These are phyloP conservation scores for Clavariopsis aquatica DNA, from an alignment of 495 filamentous ascomycete species.

Conservation along the genomic window DNA sequence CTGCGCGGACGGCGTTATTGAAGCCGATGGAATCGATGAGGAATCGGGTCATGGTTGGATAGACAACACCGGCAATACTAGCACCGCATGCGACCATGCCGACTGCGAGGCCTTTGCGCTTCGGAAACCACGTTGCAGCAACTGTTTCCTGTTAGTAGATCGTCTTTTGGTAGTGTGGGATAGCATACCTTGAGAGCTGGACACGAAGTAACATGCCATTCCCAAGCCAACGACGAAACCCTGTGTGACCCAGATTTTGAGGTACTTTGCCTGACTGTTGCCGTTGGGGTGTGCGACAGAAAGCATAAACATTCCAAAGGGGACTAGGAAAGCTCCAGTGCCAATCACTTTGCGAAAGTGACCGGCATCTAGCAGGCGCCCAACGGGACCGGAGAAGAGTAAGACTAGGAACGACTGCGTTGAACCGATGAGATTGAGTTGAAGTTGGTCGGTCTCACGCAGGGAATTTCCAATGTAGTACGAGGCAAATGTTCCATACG, in stretches of 20 bases:
- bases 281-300: conserved; percentile 37
- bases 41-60: conserved; percentile 45
- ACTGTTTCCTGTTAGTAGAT: conserved; percentile 36
- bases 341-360: conserved; percentile 40
- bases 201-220: conserved; percentile 52
- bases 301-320: conserved; percentile 45
- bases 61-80: conserved; percentile 45
- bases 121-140: conserved; percentile 47
- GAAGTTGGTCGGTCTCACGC: conserved; percentile 34
- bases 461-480: conserved; percentile 47
- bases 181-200: conserved; percentile 48
- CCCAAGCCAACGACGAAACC: conserved; percentile 47
- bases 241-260: conserved; percentile 45
- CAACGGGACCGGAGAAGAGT: conserved; percentile 44
- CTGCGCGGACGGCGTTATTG: conserved; percentile 40
- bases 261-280: conserved; percentile 40
- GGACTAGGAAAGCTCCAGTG: conserved; percentile 42
- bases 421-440: conserved; percentile 47
- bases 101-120: conserved; percentile 45
- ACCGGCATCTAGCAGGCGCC: conserved; percentile 48
- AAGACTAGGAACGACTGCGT: conserved; percentile 47
- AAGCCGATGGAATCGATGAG: conserved; percentile 43
- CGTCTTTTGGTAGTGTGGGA: background rate
- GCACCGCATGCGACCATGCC: conserved; percentile 51
- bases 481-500: conserved; percentile 48